These are phyloP conservation scores for Craspedostauros australis DNA, from an alignment of 108 stramenopile species.

Conservation along the genomic window DNA sequence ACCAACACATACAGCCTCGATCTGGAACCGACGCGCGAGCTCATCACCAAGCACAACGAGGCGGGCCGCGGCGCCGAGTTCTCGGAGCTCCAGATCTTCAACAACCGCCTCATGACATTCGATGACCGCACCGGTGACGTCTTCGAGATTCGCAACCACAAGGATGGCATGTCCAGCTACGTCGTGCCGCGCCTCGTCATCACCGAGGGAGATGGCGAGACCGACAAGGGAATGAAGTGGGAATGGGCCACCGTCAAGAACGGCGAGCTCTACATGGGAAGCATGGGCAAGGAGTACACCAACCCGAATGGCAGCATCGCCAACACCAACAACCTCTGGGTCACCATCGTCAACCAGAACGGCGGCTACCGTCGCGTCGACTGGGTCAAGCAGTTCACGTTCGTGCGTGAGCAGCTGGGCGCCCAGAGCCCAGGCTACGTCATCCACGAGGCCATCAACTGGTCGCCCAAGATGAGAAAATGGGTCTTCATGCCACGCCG, in stretches of 20 bases:
- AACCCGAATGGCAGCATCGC: conserved; percentile 64
- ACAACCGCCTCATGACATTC: conserved; percentile 80
- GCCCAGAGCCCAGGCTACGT: conserved; percentile 81
- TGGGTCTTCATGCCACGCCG: conserved; percentile 94
- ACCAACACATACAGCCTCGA: conserved; percentile 41
- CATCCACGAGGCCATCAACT: conserved; percentile 89
- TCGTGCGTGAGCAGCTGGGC: conserved; percentile 71
- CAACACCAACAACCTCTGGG: conserved; percentile 92
- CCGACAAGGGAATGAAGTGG: conserved; percentile 94
- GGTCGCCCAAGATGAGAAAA: conserved; percentile 74
- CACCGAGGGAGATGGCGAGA: conserved; percentile 89
- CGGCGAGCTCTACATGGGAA: conserved; percentile 82
- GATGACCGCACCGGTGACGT: conserved; percentile 96
- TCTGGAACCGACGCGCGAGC: conserved; percentile 48
- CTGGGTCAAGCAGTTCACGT: conserved; percentile 75
- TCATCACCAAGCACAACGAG: conserved; percentile 87
- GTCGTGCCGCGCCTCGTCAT: conserved; percentile 88
- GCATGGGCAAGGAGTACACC: conserved; percentile 93
- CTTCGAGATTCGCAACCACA: conserved; percentile 81
- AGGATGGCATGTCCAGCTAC: conserved; percentile 53
- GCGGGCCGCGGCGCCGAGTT: conserved; percentile 94
- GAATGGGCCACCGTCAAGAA: conserved; percentile 95
- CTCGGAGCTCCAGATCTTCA: conserved; percentile 78
- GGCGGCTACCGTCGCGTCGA: conserved; percentile 73
- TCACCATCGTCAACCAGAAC: conserved; percentile 61